These are phyloP conservation scores for Amylostereum areolatum DNA, from an alignment of 1,284 basidiomycete species.

Conservation along the genomic window DNA sequence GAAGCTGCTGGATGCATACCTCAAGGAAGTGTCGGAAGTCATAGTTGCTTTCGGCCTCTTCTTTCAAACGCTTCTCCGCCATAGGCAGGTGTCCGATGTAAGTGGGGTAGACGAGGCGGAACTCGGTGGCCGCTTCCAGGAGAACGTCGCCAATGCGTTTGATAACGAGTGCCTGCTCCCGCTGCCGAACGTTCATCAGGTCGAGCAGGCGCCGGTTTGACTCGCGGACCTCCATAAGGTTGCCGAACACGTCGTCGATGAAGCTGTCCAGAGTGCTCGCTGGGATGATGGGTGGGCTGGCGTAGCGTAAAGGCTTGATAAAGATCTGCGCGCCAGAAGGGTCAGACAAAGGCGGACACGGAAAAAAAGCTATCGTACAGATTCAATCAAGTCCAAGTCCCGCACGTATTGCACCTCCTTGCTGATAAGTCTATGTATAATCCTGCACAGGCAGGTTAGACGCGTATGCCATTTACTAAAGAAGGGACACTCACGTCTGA, in stretches of 20 bases:
- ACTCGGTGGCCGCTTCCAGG: constrained; percentile 83
- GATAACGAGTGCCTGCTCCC: constrained; percentile 83
- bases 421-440: constrained; percentile 88
- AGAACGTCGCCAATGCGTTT: constrained; percentile 89
- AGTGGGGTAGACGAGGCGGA: constrained; percentile 78
- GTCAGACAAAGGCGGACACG: background rate
- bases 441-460: constrained; percentile 31
- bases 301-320: constrained; percentile 68
- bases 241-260: constrained; percentile 83
- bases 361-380: constrained; percentile 31
- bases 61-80: constrained; percentile 82
- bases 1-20: constrained; percentile 35
- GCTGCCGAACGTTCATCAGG: constrained; percentile 80
- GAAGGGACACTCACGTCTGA: constrained; percentile 54
- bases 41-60: constrained; percentile 78
- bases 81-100: constrained; percentile 84
- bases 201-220: constrained; percentile 82
- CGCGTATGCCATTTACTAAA: background rate
- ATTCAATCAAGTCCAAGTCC: constrained; percentile 83
- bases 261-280: constrained; percentile 63
- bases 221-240: constrained; percentile 78
- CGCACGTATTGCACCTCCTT: constrained; percentile 89
- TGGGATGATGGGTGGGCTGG: constrained; percentile 72
- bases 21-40: constrained; percentile 87
- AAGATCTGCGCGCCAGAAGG: constrained; percentile 45